phyloP scores from a whole-genome alignment of 192 early-diverging fungal species.

The Backusella parvicylindrica region DNA sequence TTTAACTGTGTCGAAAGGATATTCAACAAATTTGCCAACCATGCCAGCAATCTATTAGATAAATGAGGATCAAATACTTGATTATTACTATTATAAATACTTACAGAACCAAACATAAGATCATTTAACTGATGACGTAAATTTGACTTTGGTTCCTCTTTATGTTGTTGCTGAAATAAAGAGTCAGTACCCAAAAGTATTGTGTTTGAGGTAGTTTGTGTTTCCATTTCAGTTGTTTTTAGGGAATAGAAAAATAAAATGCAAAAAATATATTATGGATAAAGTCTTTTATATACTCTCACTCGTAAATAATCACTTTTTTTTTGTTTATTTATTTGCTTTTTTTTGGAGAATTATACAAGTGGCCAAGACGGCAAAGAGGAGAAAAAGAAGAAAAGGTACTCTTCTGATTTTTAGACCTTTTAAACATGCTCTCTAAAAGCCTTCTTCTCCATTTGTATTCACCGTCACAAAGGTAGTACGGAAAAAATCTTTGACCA shows the following conservation, averaged over 20 bases:
- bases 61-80: neutral
- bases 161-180: neutral
- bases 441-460: neutral
- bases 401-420: neutral
- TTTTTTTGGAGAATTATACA: neutral
- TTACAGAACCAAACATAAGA: conserved; percentile 33
- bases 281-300: neutral
- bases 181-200: neutral
- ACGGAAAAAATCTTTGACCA: neutral
- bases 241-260: neutral
- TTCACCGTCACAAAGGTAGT: neutral
- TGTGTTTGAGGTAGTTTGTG: neutral
- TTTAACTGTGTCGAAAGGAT: conserved; percentile 95
- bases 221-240: neutral
- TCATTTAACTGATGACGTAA: conserved; percentile 25
- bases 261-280: neutral
- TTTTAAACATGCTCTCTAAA: neutral
- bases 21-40: conserved; percentile 92
- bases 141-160: conserved; percentile 8
- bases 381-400: neutral
- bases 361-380: neutral
- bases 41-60: conserved; percentile 74
- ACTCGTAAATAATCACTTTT: neutral
- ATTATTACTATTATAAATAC: neutral
- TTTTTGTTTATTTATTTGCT: neutral